Evolutionary conservation across 2,329 filamentous ascomycete species (phyloP).

Genomic region (Canariomyces notabilis): DNA sequence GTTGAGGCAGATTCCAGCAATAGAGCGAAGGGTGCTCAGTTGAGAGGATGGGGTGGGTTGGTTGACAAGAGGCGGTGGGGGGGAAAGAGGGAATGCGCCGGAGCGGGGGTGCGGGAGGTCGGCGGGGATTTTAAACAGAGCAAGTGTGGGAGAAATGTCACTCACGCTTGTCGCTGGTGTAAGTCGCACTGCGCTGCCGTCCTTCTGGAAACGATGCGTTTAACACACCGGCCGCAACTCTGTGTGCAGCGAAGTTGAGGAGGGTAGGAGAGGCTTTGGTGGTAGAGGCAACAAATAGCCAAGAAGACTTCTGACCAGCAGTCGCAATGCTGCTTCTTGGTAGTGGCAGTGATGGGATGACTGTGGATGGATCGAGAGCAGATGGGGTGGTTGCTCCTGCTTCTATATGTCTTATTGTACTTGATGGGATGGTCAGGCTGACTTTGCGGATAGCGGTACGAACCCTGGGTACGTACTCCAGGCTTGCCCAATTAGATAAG

Average conservation of each 20-base stretch:
- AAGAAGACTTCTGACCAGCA: constrained; percentile 16
- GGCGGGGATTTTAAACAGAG: constrained; percentile 16
- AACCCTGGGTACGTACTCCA: constrained; percentile 20
- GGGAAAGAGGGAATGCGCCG: constrained; percentile 10
- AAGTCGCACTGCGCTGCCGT: constrained; percentile 25
- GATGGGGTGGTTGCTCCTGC: constrained; percentile 20
- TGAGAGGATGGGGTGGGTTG: constrained; percentile 15
- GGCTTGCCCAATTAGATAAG: constrained; percentile 23
- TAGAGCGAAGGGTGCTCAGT: constrained; percentile 7
- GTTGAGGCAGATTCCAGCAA: not conserved
- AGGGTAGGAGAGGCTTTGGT: constrained; percentile 9
- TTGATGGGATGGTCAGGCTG: constrained; percentile 21
- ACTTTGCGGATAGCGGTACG: constrained; percentile 14
- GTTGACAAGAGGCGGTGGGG: constrained; percentile 18
- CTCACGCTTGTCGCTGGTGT: constrained; percentile 24
- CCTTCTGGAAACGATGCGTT: constrained; percentile 25
- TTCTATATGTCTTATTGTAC: constrained; percentile 25
- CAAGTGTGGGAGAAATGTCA: constrained; percentile 21
- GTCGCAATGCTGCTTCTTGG: constrained; percentile 23
- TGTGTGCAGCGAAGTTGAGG: constrained; percentile 9
- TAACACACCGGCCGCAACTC: constrained; percentile 18
- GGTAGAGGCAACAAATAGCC: not conserved
- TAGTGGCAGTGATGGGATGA: constrained; percentile 19
- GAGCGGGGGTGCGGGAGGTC: constrained; percentile 13
- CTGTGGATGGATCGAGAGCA: constrained; percentile 19